A percentile compares a stretch with the other conserved stretches of the same genome.
Conservation (phyloP, 306 rosid genomes). For the Prunus fruticosa region DNA sequence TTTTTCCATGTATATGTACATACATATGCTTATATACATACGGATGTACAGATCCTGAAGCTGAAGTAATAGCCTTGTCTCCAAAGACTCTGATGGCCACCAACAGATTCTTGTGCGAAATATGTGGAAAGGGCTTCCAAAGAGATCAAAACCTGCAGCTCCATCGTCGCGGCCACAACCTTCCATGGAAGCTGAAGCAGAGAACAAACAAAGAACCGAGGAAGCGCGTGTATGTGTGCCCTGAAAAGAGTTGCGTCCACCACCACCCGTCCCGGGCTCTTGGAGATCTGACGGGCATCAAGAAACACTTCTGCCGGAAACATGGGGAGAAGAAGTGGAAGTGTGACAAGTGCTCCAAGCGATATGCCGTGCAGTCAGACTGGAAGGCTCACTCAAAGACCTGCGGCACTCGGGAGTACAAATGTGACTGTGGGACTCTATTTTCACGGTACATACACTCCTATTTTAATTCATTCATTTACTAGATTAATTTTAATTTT, state of each 20-base stretch:
- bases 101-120: slow-evolving; percentile 80
- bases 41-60: slow-evolving; percentile 69
- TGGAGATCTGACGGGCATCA: slow-evolving; percentile 87
- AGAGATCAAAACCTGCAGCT: too few relatives aligned
- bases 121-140: slow-evolving; percentile 41
- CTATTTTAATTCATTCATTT: too few relatives aligned
- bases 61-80: slow-evolving; percentile 82
- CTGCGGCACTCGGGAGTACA: too few relatives aligned
- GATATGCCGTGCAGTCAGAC: too few relatives aligned
- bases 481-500: too few relatives aligned
- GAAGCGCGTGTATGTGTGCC: slow-evolving; percentile 85
- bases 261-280: slow-evolving; percentile 76
- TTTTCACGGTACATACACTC: slow-evolving; percentile 32
- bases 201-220: slow-evolving; percentile 60
- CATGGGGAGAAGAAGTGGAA: slow-evolving; percentile 77
- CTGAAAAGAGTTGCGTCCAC: slow-evolving; percentile 78
- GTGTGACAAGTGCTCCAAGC: too few relatives aligned
- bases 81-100: slow-evolving; percentile 88
- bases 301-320: slow-evolving; percentile 90
- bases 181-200: slow-evolving; percentile 93
- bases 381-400: too few relatives aligned
- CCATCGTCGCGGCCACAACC: slow-evolving; percentile 30
- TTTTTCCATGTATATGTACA: too few relatives aligned
- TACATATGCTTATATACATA: too few relatives aligned
- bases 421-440: too few relatives aligned